phyloP scores from a whole-genome alignment of 2,329 filamentous ascomycete species.

The Scolecobasidium constrictum region DNA sequence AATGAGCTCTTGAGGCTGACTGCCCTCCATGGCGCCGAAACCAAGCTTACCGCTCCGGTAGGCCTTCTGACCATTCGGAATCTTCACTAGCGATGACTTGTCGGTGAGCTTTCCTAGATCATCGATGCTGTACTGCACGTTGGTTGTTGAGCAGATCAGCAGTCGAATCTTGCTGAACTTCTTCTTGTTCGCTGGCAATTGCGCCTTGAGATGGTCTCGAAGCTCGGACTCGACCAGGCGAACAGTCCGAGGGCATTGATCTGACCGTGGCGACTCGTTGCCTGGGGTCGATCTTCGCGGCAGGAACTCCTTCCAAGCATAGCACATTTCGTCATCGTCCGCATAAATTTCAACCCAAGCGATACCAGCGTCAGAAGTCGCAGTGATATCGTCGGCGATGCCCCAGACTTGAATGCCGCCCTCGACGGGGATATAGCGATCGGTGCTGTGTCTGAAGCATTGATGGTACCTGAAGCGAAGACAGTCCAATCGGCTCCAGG shows the following conservation, averaged over 20 bases:
- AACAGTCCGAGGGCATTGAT: constrained; percentile 56
- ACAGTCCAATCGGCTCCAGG: constrained; percentile 82
- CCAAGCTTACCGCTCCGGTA: constrained; percentile 70
- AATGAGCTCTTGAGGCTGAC: constrained; percentile 59
- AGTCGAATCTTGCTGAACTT: constrained; percentile 58
- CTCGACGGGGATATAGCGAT: constrained; percentile 48
- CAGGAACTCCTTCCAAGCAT: constrained; percentile 69
- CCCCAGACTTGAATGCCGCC: constrained; percentile 78
- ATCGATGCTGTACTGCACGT: constrained; percentile 63
- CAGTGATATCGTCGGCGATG: constrained; percentile 64
- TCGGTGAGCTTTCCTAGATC: constrained; percentile 60
- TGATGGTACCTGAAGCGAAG: constrained; percentile 85
- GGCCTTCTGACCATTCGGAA: constrained; percentile 63
- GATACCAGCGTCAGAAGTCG: constrained; percentile 71
- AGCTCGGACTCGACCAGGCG: constrained; percentile 65
- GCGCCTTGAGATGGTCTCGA: constrained; percentile 34
- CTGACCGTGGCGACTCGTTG: constrained; percentile 8
- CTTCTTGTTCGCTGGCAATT: constrained; percentile 61
- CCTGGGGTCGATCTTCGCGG: constrained; percentile 14
- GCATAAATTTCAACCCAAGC: constrained; percentile 74
- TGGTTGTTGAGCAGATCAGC: constrained; percentile 64
- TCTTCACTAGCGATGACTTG: constrained; percentile 61
- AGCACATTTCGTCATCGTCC: constrained; percentile 73
- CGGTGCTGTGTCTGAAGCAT: constrained; percentile 75
- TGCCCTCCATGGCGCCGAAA: constrained; percentile 58